Evolutionary conservation across 805 yeast genomes (phyloP), one percentile per base, ranked within the genome.

Genomic region (Kluyveromyces aestuarii): DNA sequence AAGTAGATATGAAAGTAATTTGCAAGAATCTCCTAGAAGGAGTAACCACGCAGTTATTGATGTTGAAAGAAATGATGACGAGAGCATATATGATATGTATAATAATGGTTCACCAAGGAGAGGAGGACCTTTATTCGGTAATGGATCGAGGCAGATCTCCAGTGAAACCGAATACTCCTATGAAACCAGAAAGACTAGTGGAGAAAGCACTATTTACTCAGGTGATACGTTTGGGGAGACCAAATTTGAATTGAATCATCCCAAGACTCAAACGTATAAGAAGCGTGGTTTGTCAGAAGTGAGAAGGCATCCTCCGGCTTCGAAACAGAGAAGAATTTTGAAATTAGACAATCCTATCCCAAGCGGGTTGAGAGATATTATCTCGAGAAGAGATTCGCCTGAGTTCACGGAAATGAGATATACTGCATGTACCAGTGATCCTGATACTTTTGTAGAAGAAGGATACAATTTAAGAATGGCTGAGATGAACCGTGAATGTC

Each of bases 381-480:
- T 95, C 48, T 95, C 97, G 5, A 75, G 88, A 57, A 80, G 93
- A 44, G 95, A 87, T 54, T 82, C 84, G 54, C 96, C 93, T 48
- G 99, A 93, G 66, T 93, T 88, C 64, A 82, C 93, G 14, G 87
- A 87, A 68, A 90, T 93, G 97, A 82, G 96, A 55, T 93, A 93
- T 66, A 87, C 98, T 0, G 99, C 99, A 0, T 90, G 96, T 61
- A 93, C 99, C 1, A 76, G 95, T 1, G 90, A 85, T 49, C 96
- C 99, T 1, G 93, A 90, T 66, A 84, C 85, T 36, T 93, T 87
- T 62, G 78, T 79, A 16, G 73, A 71, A 3, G 79, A 78, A 44
- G 98, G 98, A 0, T 93, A 90, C 67, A 82, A 90, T 2, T 70
- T 93, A 45, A 77, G 99, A 57, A 85, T 95, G 8, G 84, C 87